Evolutionary conservation across 176 grass and related monocot genomes (phyloP), one percentile per base, ranked within the genome.

Genomic region (Dactylis glomerata): DNA sequence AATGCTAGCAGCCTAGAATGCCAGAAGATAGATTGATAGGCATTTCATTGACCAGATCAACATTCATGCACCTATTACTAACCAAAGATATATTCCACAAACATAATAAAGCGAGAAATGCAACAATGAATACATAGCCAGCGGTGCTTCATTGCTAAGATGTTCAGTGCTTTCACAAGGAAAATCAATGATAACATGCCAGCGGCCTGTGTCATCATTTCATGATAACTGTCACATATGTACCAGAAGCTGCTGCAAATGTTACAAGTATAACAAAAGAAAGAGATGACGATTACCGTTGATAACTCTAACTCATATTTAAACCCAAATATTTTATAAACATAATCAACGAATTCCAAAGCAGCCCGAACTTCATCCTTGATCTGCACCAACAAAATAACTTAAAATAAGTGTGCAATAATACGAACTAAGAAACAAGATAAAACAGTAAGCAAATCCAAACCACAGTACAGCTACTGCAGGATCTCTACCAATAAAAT

Each of bases 221-320:
- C 33, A 63, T 54, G 44, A 13, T 23, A 81, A 68, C 8, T 84
- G 33, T 66, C 36, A 73, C 71, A 28, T 51, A 33, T 32, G 49
- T 14, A 51, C 78, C 73, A 1, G 30, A 75, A 62, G 10, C 81
- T 83, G 63, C 66, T 55, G 59, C 19, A 75, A 36, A 78, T 61
- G 67, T 26, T 79, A 26, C 46, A 37, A 27, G 74, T 69, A 82
- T 22, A 76, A 55, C 65, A 38, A 31, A 92, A 93, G 62, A 10
- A 64, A 33, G 27, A 80, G 64, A 76, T 55, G 6, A 82, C 24
- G 4, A 81, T 83, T 92, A 99, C 96, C 75, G 96, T 99, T 75
- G 96, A 99, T 75, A 99, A 83, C 79, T 99, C 96, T 86, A 99
- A 64, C 74, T 99, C 96, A 56, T 93, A 99, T 74, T 94, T 91